Conservation (phyloP, 2,329 filamentous ascomycete species). For the Penicillium sp. region DNA sequence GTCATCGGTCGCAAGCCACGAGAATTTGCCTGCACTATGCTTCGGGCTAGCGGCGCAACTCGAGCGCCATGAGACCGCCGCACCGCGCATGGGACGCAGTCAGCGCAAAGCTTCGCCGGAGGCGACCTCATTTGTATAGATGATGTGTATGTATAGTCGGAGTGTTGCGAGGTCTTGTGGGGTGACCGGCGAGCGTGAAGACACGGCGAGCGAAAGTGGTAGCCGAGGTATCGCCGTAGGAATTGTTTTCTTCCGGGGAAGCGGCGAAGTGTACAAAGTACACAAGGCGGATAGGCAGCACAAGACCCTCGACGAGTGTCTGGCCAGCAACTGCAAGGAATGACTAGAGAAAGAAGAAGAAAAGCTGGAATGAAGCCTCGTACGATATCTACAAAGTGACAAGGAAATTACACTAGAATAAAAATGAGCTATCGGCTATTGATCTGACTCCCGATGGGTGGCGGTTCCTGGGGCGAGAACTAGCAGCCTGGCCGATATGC, state of each 20-base stretch:
- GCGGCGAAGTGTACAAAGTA: slow-evolving; percentile 3
- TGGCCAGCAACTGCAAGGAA: too few species aligned
- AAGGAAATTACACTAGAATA: not conserved
- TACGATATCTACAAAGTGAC: slow-evolving; percentile 2
- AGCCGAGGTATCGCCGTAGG: slow-evolving; percentile 28
- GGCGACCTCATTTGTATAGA: slow-evolving; percentile 31
- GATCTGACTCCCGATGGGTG: slow-evolving; percentile 1
- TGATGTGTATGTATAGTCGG: slow-evolving; percentile 6
- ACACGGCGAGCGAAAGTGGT: slow-evolving; percentile 11
- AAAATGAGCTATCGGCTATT: not conserved
- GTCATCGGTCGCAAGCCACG: slow-evolving; percentile 24
- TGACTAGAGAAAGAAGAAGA: not conserved
- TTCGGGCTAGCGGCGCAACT: slow-evolving; percentile 19
- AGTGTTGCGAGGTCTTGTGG: not conserved
- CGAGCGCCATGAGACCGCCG: slow-evolving; percentile 23
- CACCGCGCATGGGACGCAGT: slow-evolving; percentile 32
- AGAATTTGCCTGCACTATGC: slow-evolving; percentile 18
- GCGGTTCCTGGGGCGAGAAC: slow-evolving; percentile 23
- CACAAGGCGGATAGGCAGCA: not conserved
- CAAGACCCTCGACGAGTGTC: not conserved
- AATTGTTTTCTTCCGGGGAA: slow-evolving; percentile 21
- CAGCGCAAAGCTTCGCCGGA: slow-evolving; percentile 34
- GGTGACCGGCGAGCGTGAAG: not conserved
- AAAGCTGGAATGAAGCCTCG: not conserved
- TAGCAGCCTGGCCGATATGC: slow-evolving; percentile 14